Evolutionary conservation across 179 eudicot species (phyloP).

Genomic region (Beta lomatogona): DNA sequence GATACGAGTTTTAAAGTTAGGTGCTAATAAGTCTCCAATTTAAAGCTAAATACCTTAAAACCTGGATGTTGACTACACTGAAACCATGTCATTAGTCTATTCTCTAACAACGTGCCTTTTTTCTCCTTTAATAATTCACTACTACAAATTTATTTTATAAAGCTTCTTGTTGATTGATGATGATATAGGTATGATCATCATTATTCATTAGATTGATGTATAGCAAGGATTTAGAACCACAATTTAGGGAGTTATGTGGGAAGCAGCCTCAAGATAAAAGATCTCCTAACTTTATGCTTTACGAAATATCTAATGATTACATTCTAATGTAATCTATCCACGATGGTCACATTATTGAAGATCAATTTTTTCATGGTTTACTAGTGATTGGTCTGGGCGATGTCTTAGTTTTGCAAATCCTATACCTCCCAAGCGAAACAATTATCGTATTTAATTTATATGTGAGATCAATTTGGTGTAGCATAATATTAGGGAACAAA

Average conservation of each 20-base stretch:
- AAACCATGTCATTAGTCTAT: background rate
- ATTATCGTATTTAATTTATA: no score
- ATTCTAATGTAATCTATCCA: no score
- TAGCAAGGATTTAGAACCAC: background rate
- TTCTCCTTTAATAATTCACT: background rate
- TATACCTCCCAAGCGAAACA: no score
- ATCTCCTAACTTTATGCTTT: conserved; percentile 7
- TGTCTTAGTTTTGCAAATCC: no score
- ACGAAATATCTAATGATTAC: background rate
- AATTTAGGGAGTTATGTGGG: conserved; percentile 7
- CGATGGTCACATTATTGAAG: no score
- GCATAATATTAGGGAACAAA: no score
- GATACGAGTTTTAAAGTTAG: background rate
- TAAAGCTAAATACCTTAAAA: background rate
- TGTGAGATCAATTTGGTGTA: no score
- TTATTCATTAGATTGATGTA: background rate
- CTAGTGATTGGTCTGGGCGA: no score
- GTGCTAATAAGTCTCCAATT: background rate
- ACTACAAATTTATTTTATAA: background rate
- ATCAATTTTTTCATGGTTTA: no score
- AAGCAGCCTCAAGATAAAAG: background rate
- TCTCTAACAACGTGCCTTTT: background rate
- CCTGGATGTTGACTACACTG: background rate
- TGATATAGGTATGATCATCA: background rate
- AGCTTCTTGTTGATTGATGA: background rate